Evolutionary conservation across 495 filamentous ascomycete genomes (phyloP), one percentile per base, ranked within the genome.

Genomic region (Haplographium delicatum): DNA sequence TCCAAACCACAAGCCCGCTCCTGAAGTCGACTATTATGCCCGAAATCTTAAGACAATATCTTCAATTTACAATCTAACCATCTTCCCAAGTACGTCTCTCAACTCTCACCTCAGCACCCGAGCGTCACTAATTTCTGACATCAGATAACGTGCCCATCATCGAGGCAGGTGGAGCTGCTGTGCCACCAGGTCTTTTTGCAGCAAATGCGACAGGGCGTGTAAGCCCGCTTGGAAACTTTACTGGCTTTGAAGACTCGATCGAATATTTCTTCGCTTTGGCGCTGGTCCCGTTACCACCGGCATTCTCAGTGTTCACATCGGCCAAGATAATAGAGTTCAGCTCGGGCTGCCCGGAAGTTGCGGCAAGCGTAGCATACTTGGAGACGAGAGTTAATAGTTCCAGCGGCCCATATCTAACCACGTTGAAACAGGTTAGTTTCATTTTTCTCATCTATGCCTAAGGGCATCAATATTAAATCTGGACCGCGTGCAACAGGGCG

Each of bases 231-330:
- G 67, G 67, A 56, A 60, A 65, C 23, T 70, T 70, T 40, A 50
- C 48, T 10, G 63, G 62, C 23, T 67, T 68, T 44, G 58, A 68
- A 28, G 54, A 67, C 25, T 67, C 62, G 19, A 64, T 67, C 52
- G 66, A 69, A 58, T 69, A 63, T 51, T 69, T 69, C 28, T 69
- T 69, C 34, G 64, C 64, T 22, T 61, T 68, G 4, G 50, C 65
- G 19, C 65, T 64, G n/a, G 45, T 68, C 8, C 65, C 65, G 3
- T 47, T 54, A 46, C 55, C 44, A 20, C 62, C 63, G 42, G 38
- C 57, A 2, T 53, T 43, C 5, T 50, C 44, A 8, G 56, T 60
- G 13, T 64, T 64, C 41, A 65, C 66, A 53, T 62, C 64, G 11
- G 41, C 57, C 46, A 25, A 58, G n/a, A 66, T 68, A 52, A 61